Evolutionary conservation across 371 early-diverging fungal species (phyloP).

Genomic region (Mucor plumbeus): DNA sequence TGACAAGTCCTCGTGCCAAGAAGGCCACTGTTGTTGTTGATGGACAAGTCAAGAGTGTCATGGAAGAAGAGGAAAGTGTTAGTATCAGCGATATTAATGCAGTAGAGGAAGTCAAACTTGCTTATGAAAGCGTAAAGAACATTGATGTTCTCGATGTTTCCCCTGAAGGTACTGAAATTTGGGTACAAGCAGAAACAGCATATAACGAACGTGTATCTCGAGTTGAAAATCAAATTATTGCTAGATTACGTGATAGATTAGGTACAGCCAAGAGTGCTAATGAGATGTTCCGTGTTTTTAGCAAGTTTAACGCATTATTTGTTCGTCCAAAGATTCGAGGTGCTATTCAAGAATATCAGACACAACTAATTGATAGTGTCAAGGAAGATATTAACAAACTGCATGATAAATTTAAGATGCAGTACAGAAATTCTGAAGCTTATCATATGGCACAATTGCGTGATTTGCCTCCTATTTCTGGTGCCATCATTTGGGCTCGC

Average conservation of each 20-base stretch:
- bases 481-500: slow-evolving; percentile 97
- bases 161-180: slow-evolving; percentile 91
- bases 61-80: slow-evolving; percentile 64
- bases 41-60: slow-evolving; percentile 55
- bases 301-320: slow-evolving; percentile 98
- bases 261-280: slow-evolving; percentile 95
- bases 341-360: slow-evolving; percentile 98
- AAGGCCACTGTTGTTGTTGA: slow-evolving; percentile 57
- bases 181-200: slow-evolving; percentile 88
- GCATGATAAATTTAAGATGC: slow-evolving; percentile 95
- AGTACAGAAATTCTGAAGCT: slow-evolving; percentile 91
- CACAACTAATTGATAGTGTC: slow-evolving; percentile 95
- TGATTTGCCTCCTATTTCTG: slow-evolving; percentile 93
- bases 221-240: slow-evolving; percentile 97
- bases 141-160: slow-evolving; percentile 96
- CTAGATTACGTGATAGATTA: slow-evolving; percentile 90
- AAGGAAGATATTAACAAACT: slow-evolving; percentile 95
- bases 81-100: slow-evolving; percentile 77
- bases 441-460: slow-evolving; percentile 89
- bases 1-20: slow-evolving; percentile 72
- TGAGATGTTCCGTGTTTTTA: slow-evolving; percentile 99
- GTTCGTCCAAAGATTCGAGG: slow-evolving; percentile 98
- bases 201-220: slow-evolving; percentile 96
- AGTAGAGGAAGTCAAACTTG: slow-evolving; percentile 88
- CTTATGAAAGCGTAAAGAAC: slow-evolving; percentile 92